Percentiles rank a stretch among this genome's conserved stretches.
These are phyloP conservation scores for Samsoniella hepiali DNA, from an alignment of 2,329 filamentous ascomycete species.

Conservation along the genomic window DNA sequence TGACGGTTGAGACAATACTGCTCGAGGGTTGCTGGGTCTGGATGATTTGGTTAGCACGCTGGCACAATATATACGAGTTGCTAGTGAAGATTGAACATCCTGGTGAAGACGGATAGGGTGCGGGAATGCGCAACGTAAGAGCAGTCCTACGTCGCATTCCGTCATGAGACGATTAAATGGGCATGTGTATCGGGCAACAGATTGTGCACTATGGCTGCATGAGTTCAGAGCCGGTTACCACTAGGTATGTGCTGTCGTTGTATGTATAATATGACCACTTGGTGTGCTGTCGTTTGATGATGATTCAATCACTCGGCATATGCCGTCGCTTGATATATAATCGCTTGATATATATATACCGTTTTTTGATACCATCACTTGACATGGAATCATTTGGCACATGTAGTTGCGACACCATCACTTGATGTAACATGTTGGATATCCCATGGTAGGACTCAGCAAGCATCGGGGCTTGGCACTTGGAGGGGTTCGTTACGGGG, in stretches of 20 bases:
- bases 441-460: neutral
- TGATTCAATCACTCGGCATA: too few species aligned
- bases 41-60: neutral
- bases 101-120: neutral
- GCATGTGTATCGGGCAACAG: too few species aligned
- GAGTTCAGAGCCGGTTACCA: neutral
- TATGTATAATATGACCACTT: neutral
- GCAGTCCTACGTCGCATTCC: neutral
- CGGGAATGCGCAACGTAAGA: neutral
- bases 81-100: neutral
- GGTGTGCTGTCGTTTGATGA: too few species aligned
- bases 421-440: constrained; percentile 2
- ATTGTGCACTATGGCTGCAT: neutral
- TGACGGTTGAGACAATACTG: constrained; percentile 48
- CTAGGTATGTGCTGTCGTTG: neutral
- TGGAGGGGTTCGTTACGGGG: neutral
- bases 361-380: too few species aligned
- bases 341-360: too few species aligned
- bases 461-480: neutral
- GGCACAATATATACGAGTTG: neutral
- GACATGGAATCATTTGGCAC: too few species aligned
- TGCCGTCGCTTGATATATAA: neutral
- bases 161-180: neutral
- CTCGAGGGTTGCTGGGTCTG: neutral
- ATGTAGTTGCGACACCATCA: neutral